These are phyloP conservation scores for Fusarium sp. DNA, from an alignment of 2,329 filamentous ascomycete genomes.

Conservation along the genomic window DNA sequence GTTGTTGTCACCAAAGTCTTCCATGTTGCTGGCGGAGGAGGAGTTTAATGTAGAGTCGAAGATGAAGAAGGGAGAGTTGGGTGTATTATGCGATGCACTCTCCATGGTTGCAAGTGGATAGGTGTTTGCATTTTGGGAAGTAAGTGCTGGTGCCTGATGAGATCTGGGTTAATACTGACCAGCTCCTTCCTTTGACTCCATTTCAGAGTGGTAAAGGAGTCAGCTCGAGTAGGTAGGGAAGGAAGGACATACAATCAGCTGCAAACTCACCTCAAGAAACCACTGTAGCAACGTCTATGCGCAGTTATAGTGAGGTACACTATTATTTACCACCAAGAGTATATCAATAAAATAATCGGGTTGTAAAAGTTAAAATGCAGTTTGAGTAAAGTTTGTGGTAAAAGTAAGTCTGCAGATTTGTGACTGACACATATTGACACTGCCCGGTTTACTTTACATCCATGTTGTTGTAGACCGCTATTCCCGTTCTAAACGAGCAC, in stretches of 20 bases:
- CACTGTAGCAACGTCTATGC: not conserved
- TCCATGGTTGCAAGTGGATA: not conserved
- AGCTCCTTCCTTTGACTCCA: not conserved
- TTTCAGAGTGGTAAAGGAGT: no score
- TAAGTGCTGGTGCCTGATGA: not conserved
- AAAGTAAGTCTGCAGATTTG: not conserved
- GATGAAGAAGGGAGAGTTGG: not conserved
- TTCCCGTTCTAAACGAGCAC: not conserved
- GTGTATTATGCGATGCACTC: rapidly evolving
- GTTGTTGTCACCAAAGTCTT: not conserved
- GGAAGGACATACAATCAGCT: no score
- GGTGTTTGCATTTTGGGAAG: not conserved
- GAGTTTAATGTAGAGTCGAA: not conserved
- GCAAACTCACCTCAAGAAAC: no score
- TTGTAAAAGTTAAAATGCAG: rapidly evolving
- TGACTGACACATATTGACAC: no score
- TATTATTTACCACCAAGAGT: rapidly evolving
- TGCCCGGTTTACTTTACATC: no score
- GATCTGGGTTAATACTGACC: not conserved
- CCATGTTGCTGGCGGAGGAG: not conserved
- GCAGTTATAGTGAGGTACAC: rapidly evolving
- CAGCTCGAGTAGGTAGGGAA: no score
- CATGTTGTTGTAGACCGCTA: not conserved
- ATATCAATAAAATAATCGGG: rapidly evolving
- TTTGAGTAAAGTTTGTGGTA: not conserved